Percentiles rank a stretch among this genome's conserved stretches.
Evolutionary conservation across 225 moss, liverwort and hornwort genomes (phyloP).

Genomic region (Bryum argenteum): DNA sequence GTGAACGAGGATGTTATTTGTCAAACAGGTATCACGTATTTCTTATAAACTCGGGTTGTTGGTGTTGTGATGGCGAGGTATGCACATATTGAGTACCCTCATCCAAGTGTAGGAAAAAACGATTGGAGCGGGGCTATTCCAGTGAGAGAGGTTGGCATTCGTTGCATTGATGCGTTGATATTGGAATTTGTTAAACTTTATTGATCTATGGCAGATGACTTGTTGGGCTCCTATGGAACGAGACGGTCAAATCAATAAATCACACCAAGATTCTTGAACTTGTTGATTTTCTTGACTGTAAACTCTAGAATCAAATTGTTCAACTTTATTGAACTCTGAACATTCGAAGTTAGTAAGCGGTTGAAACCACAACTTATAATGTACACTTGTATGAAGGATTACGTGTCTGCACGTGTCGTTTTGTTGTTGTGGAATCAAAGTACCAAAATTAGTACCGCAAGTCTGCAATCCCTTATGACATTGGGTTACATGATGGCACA

Average conservation of each 20-base stretch:
- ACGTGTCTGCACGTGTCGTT: too few species aligned
- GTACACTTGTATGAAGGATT: slow-evolving; percentile 10
- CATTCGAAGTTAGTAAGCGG: not conserved
- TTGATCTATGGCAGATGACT: slow-evolving; percentile 74
- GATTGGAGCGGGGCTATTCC: not conserved
- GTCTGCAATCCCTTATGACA: too few species aligned
- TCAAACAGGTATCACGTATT: slow-evolving; percentile 62
- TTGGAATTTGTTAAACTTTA: slow-evolving; percentile 2
- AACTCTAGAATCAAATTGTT: too few species aligned
- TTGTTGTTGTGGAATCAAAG: too few species aligned
- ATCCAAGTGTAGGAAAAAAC: not conserved
- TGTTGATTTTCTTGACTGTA: slow-evolving; percentile 9
- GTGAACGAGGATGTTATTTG: slow-evolving; percentile 75
- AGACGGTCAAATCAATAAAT: slow-evolving; percentile 58
- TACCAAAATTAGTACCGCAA: too few species aligned
- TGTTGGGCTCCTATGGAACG: slow-evolving; percentile 92
- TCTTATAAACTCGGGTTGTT: slow-evolving; percentile 11
- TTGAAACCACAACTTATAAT: slow-evolving; percentile 5
- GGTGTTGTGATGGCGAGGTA: slow-evolving; percentile 13
- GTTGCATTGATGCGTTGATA: slow-evolving; percentile 20
- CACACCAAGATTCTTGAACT: slow-evolving; percentile 14
- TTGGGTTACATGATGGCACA: too few species aligned
- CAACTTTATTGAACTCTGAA: not conserved
- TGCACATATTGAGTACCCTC: not conserved
- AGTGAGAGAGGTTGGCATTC: too few species aligned